These are phyloP conservation scores for Rhizopus stolonifer DNA, from an alignment of 371 early-diverging fungal species.

Conservation along the genomic window DNA sequence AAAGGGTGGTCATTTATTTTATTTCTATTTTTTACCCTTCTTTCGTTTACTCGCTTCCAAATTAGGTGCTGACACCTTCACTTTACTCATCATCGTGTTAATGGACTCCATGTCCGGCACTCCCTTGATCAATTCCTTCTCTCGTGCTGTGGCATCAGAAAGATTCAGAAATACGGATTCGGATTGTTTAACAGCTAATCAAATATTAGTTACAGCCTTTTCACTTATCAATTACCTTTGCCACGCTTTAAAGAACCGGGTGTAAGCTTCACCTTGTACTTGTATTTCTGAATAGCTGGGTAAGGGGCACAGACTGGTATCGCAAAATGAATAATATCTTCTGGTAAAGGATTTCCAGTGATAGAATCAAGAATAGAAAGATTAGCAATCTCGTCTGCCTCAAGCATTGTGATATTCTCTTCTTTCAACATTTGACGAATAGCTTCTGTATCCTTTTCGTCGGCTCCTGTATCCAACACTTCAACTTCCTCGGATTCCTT, in stretches of 20 bases:
- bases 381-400: constrained; percentile 64
- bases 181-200: constrained; percentile 43
- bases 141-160: constrained; percentile 56
- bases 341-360: constrained; percentile 72
- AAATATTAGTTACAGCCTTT: not conserved
- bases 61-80: constrained; percentile 79
- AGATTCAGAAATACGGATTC: constrained; percentile 54
- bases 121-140: constrained; percentile 78
- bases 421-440: constrained; percentile 72
- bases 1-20: not conserved
- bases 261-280: constrained; percentile 93
- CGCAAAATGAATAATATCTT: constrained; percentile 87
- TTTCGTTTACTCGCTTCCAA: constrained; percentile 67
- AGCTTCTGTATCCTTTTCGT: constrained; percentile 56
- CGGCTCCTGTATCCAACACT: constrained; percentile 1
- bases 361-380: constrained; percentile 75
- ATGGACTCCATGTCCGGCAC: constrained; percentile 87
- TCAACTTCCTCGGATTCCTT: not conserved
- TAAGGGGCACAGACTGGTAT: constrained; percentile 98
- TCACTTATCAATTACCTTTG: constrained; percentile 60
- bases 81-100: constrained; percentile 83
- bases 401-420: constrained; percentile 69
- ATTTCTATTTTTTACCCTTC: constrained; percentile 36
- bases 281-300: constrained; percentile 81
- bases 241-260: constrained; percentile 98